Conservation (phyloP, 2,329 filamentous ascomycete species). For the Kalmusia sp. region DNA sequence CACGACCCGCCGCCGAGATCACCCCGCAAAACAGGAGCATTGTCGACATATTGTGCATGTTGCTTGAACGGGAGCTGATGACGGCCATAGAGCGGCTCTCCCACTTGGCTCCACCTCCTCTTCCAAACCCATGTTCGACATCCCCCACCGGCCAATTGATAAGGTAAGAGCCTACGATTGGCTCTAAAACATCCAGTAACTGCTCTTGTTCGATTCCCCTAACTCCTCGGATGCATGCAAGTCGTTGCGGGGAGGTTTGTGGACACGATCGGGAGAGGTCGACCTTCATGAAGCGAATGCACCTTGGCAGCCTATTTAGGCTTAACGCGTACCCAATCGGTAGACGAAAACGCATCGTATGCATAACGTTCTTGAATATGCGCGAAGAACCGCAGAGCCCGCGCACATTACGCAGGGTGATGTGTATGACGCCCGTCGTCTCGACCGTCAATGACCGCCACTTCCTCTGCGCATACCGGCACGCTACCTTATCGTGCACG, state of each 20-base stretch:
- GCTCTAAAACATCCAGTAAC: not conserved
- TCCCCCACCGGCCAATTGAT: conserved; percentile 2
- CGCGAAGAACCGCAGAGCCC: not conserved
- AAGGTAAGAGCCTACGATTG: not conserved
- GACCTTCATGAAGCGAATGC: not conserved
- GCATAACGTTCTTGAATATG: not conserved
- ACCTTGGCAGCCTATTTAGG: conserved; percentile 3
- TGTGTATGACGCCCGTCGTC: not conserved
- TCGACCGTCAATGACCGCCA: not conserved
- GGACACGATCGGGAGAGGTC: not conserved
- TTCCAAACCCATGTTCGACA: not conserved
- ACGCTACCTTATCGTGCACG: conserved; percentile 7
- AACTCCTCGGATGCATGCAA: conserved; percentile 4
- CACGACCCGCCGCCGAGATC: not conserved
- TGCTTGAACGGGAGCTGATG: not conserved
- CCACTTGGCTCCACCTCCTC: not conserved
- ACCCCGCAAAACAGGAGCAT: not conserved
- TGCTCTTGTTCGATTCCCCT: not conserved
- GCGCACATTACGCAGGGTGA: not conserved
- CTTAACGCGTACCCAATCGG: not conserved
- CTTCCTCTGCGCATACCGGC: not conserved
- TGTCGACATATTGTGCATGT: not conserved
- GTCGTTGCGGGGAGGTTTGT: conserved; percentile 1
- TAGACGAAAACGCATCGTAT: not conserved
- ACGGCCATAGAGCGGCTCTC: not conserved